Evolutionary conservation across 2,329 filamentous ascomycete species (phyloP).

Genomic region (Fusarium vanettenii): DNA sequence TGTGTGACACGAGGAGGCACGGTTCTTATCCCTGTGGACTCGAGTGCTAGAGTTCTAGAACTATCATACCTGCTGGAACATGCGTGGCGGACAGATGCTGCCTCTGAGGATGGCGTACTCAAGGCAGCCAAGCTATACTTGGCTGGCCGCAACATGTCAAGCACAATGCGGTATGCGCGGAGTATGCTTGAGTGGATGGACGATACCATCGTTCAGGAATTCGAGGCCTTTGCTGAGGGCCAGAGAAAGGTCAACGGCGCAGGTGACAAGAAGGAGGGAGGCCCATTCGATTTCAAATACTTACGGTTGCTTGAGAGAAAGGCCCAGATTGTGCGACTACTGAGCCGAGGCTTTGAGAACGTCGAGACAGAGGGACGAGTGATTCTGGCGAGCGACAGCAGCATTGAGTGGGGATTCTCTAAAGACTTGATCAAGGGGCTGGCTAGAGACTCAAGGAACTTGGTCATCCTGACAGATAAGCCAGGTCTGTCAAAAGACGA

Average conservation of each 20-base stretch:
- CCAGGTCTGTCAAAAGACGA: slow-evolving; percentile 56
- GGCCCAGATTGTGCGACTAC: slow-evolving; percentile 80
- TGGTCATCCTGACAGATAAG: slow-evolving; percentile 88
- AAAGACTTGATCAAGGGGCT: slow-evolving; percentile 81
- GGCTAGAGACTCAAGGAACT: slow-evolving; percentile 80
- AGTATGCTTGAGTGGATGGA: slow-evolving; percentile 99
- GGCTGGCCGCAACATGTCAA: slow-evolving; percentile 86
- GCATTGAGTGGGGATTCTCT: slow-evolving; percentile 95
- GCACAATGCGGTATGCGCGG: slow-evolving; percentile 88
- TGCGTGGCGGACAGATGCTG: slow-evolving; percentile 80
- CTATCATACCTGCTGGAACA: slow-evolving; percentile 93
- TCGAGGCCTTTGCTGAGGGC: slow-evolving; percentile 76
- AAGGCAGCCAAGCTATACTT: slow-evolving; percentile 76
- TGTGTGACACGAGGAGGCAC: slow-evolving; percentile 87
- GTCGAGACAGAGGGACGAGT: slow-evolving; percentile 69
- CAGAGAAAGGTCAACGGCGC: slow-evolving; percentile 59
- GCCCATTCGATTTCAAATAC: slow-evolving; percentile 91
- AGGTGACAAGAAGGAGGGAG: slow-evolving; percentile 66
- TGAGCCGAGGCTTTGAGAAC: slow-evolving; percentile 58
- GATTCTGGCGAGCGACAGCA: slow-evolving; percentile 90
- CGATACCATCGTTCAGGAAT: slow-evolving; percentile 91
- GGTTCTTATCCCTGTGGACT: slow-evolving; percentile 93
- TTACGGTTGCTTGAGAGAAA: slow-evolving; percentile 85
- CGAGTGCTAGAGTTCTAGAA: slow-evolving; percentile 93
- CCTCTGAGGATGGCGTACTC: slow-evolving; percentile 63